Evolutionary conservation across 208 protist genomes (phyloP).

Genomic region (Acanthamoeba triangularis): DNA sequence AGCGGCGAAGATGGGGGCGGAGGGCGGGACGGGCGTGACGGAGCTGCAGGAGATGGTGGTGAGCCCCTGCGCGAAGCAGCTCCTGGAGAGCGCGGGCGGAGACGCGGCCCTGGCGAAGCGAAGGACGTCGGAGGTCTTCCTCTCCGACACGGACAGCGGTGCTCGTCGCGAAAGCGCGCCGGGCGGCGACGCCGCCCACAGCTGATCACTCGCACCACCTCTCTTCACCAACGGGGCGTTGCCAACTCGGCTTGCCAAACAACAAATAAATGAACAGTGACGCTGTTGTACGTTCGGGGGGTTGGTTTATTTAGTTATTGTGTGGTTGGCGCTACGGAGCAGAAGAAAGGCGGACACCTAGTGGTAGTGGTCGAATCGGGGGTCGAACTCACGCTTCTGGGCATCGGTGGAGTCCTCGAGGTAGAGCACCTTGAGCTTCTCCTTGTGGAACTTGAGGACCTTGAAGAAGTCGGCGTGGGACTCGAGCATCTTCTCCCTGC

Average conservation of each 20-base stretch:
- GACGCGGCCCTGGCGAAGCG: not conserved
- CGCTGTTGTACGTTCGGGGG: not conserved
- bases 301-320: no score
- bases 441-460: slow-evolving; percentile 68
- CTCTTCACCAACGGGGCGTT: no score
- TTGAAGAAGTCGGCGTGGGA: slow-evolving; percentile 67
- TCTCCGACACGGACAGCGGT: not conserved
- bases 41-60: not conserved
- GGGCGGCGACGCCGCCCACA: not conserved
- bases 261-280: not conserved
- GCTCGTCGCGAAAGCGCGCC: not conserved
- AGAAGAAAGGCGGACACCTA: not conserved
- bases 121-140: not conserved
- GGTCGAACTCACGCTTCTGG: slow-evolving; percentile 54
- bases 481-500: slow-evolving; percentile 65
- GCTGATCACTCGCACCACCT: not conserved
- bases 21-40: not conserved
- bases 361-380: slow-evolving; percentile 58
- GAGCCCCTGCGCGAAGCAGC: not conserved
- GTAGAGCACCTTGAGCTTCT: slow-evolving; percentile 72
- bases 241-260: no score
- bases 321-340: no score
- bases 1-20: not conserved
- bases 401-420: slow-evolving; percentile 24
- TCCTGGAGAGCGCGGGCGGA: not conserved